Evolutionary conservation across 257 asterid genomes (phyloP), one percentile per base, ranked within the genome.

Genomic region (Jacaranda mimosifolia): DNA sequence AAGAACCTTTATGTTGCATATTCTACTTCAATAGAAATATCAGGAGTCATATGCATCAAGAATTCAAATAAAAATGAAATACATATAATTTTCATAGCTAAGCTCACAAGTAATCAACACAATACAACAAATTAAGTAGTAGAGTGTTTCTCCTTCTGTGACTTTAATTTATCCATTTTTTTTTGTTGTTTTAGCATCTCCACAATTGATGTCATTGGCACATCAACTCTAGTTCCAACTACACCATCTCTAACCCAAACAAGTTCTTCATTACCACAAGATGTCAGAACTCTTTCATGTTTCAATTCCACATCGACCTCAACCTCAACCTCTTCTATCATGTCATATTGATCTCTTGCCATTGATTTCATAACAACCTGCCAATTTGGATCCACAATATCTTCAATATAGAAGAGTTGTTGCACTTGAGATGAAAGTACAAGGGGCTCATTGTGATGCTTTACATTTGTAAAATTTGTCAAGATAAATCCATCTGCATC

Each of bases 341-440:
- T 48, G 53, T 48, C 53, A 48, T 48, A 48, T 48, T 48, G 53
- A 9, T 48, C 53, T 48, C 53, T 48, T 3, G 53, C 53, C 53
- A 48, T 9, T 48, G 53, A 48, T 9, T 48, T 48, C 12, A 48
- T 1, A 1, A 48, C 53, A 48, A 48, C 53, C 7, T 48, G 53
- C 53, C 53, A 48, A 48, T 48, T 48, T 12, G 53, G 12, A 2
- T 48, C 12, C 14, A 48, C 7, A 14, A 39, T 38, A 65, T 65
- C 38, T 65, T 65, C 71, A 11, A 39, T 51, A 64, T 65, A 65
- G 10, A 65, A 15, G 5, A 65, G 36, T 65, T 65, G 36, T 19
- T n/a, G 17, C 2, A 26, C 69, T 8, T 36, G 49, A 14, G 69
- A 38, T 38, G 66, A 2, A 21, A 60, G 15, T 1, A 63, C 13